These are phyloP conservation scores for Eimeria zaria DNA, from an alignment of 169 alveolate species.

Conservation along the genomic window DNA sequence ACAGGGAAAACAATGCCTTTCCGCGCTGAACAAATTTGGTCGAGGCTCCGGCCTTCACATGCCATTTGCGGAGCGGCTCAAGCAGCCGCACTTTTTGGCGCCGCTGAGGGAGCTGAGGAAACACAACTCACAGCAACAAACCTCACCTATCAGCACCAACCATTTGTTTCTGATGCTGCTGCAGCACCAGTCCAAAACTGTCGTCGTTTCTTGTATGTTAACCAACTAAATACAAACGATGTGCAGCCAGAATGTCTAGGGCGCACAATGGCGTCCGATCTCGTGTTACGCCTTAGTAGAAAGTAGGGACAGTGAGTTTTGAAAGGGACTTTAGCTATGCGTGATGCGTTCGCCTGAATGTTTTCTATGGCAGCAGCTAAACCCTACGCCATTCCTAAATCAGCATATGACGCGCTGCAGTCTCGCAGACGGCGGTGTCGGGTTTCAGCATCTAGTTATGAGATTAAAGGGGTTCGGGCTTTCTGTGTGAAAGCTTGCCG, in stretches of 20 bases:
- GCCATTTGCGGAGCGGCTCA: slow-evolving; percentile 5
- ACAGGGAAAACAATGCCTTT: slow-evolving; percentile 5
- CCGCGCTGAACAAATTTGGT: not conserved
- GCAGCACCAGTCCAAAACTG: not conserved
- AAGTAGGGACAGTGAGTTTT: not conserved
- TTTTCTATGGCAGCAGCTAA: no score
- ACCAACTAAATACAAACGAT: not conserved
- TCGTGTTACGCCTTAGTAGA: not conserved
- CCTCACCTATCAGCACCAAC: not conserved
- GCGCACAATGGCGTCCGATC: not conserved
- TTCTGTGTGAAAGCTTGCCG: not conserved
- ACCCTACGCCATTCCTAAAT: not conserved
- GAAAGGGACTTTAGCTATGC: not conserved
- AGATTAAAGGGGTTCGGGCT: not conserved
- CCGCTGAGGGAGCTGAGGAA: slow-evolving; percentile 6
- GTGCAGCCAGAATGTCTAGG: not conserved
- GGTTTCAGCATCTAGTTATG: not conserved
- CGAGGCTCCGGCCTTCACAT: not conserved
- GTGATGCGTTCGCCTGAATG: no score
- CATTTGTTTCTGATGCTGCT: not conserved
- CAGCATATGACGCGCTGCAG: not conserved
- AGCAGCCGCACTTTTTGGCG: slow-evolving; percentile 38
- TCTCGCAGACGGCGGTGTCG: not conserved
- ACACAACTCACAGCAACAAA: slow-evolving; percentile 1
- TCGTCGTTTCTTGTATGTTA: not conserved